Percentiles rank a stretch among this genome's conserved stretches.
These are phyloP conservation scores for Ambrosiella beaveri DNA, from an alignment of 2,329 filamentous ascomycete species.

Conservation along the genomic window DNA sequence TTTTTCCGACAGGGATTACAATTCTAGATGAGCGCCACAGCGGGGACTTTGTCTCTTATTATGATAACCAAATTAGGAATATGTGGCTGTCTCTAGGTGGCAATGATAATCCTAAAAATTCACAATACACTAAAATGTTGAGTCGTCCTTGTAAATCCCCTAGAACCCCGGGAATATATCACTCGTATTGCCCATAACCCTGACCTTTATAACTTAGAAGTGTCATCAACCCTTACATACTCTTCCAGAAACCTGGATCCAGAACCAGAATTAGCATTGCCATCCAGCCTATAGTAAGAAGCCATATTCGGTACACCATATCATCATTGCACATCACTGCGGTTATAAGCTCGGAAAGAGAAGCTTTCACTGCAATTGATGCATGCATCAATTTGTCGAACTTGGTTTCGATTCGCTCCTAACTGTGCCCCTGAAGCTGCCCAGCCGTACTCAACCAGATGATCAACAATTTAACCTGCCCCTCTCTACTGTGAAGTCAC, in stretches of 20 bases:
- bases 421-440: not conserved
- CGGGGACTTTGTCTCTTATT: not conserved
- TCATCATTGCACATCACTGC: not conserved
- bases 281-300: not conserved
- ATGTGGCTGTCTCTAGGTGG: not conserved
- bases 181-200: not conserved
- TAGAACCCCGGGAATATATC: not conserved
- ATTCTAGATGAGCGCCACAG: conserved; percentile 7
- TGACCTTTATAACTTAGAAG: not conserved
- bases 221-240: not conserved
- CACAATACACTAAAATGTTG: not conserved
- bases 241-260: not conserved
- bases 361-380: not conserved
- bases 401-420: not conserved
- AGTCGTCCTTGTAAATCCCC: not conserved
- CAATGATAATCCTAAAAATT: too few relatives aligned
- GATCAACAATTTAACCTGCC: not conserved
- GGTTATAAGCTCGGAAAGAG: not conserved
- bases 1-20: not conserved
- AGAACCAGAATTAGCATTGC: not conserved
- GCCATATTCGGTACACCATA: not conserved
- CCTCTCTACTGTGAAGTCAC: not conserved
- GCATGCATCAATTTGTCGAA: not conserved
- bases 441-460: not conserved
- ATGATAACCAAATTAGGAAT: not conserved